Conservation (phyloP, 768 basidiomycete species). For the Lyophyllum shimeji region DNA sequence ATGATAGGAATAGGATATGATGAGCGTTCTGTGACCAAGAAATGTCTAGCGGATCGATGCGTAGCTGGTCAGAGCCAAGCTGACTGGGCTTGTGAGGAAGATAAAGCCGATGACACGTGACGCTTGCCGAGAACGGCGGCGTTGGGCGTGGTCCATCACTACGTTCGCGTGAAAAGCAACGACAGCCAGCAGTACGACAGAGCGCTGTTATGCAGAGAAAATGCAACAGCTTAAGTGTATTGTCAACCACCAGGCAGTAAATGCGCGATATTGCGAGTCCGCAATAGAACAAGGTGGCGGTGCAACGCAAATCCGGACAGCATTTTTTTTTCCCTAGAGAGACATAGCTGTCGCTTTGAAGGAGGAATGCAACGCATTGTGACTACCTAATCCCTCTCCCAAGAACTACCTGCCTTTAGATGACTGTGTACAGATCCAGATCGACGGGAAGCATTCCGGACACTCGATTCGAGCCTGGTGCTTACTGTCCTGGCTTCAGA, state of each 20-base stretch:
- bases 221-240: background rate
- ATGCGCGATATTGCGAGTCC: too few relatives aligned
- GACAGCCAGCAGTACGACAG: background rate
- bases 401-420: too few relatives aligned
- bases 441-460: too few relatives aligned
- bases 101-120: conserved; percentile 10
- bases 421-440: too few relatives aligned
- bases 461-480: too few relatives aligned
- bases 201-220: background rate
- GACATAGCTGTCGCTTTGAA: too few relatives aligned
- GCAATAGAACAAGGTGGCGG: too few relatives aligned
- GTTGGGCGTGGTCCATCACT: background rate
- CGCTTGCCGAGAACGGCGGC: conserved; percentile 1
- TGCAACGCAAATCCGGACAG: too few relatives aligned
- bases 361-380: too few relatives aligned
- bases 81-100: background rate
- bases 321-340: background rate
- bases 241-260: too few relatives aligned
- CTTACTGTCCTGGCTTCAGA: too few relatives aligned
- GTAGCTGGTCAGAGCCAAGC: conserved; percentile 9
- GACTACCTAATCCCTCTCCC: too few relatives aligned
- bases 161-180: background rate
- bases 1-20: conserved; percentile 20
- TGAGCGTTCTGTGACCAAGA: conserved; percentile 2
- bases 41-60: conserved; percentile 24